Conservation (phyloP, 345 rosid species). For the Eucalyptus erythrocorys region DNA sequence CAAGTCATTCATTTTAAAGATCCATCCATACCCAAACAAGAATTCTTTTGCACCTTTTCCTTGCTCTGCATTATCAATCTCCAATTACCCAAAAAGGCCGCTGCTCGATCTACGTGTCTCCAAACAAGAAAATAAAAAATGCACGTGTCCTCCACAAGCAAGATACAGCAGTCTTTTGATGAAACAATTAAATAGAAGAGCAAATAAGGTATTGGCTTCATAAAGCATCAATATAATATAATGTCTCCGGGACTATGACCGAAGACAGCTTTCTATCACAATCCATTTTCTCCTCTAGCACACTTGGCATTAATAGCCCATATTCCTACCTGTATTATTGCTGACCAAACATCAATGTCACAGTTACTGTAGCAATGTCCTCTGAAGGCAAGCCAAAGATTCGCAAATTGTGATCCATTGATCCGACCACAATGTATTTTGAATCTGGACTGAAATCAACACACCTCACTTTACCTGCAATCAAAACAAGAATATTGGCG, state of each 20-base stretch:
- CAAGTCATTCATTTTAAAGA: background rate
- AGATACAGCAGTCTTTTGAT: background rate
- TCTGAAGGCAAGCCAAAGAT: too few species aligned
- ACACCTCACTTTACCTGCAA: conserved; percentile 33
- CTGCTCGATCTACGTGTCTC: background rate
- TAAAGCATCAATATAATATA: background rate
- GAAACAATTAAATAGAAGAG: background rate
- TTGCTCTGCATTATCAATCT: background rate
- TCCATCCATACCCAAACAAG: background rate
- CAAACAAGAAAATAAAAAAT: background rate
- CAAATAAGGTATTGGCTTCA: background rate
- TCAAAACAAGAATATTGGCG: background rate
- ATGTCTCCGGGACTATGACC: background rate
- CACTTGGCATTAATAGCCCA: background rate
- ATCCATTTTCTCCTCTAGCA: background rate
- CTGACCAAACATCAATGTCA: background rate
- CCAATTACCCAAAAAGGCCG: background rate
- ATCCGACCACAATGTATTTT: too few species aligned
- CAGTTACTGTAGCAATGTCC: background rate
- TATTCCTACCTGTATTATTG: background rate
- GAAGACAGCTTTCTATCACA: background rate
- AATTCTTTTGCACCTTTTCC: background rate
- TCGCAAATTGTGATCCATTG: too few species aligned
- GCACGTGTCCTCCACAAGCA: background rate
- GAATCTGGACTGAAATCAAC: too few species aligned